Evolutionary conservation across 2,329 filamentous ascomycete genomes (phyloP).

Genomic region (Botrytis fragariae): DNA sequence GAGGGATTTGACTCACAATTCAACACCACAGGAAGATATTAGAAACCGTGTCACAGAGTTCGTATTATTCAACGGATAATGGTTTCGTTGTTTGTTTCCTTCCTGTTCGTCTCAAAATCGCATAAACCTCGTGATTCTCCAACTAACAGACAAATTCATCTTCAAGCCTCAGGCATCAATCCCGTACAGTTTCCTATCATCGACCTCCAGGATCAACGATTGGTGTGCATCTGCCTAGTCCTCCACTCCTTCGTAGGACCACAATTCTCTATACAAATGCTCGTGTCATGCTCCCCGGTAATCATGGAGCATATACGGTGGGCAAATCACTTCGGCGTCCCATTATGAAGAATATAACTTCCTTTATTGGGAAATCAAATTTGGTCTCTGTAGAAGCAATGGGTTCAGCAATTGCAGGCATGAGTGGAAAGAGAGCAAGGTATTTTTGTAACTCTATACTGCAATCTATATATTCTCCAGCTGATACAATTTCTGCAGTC

Average conservation of each 20-base stretch:
- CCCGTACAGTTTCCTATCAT: neutral
- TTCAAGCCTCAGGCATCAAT: slow-evolving; percentile 17
- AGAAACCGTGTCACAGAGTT: neutral
- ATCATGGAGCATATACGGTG: slow-evolving; percentile 40
- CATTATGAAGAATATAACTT: slow-evolving; percentile 27
- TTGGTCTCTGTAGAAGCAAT: slow-evolving; percentile 25
- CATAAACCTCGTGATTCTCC: slow-evolving; percentile 11
- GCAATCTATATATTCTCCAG: neutral
- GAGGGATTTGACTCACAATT: slow-evolving; percentile 7
- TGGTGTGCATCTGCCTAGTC: slow-evolving; percentile 4
- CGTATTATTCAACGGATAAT: neutral
- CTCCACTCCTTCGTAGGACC: slow-evolving; percentile 13
- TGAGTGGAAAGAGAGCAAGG: slow-evolving; percentile 25
- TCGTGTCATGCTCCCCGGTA: slow-evolving; percentile 38
- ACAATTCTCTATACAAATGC: slow-evolving; percentile 3
- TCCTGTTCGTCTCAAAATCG: neutral
- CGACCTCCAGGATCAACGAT: neutral
- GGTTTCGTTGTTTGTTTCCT: slow-evolving; percentile 2
- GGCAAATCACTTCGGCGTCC: slow-evolving; percentile 32
- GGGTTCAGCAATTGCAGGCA: slow-evolving; percentile 24
- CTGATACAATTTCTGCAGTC: slow-evolving; percentile 1
- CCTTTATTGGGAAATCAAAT: slow-evolving; percentile 25
- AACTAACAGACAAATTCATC: neutral
- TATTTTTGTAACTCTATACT: slow-evolving; percentile 18
- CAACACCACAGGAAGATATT: neutral